Conservation (phyloP, 768 basidiomycete species). For the Zangia roseola region DNA sequence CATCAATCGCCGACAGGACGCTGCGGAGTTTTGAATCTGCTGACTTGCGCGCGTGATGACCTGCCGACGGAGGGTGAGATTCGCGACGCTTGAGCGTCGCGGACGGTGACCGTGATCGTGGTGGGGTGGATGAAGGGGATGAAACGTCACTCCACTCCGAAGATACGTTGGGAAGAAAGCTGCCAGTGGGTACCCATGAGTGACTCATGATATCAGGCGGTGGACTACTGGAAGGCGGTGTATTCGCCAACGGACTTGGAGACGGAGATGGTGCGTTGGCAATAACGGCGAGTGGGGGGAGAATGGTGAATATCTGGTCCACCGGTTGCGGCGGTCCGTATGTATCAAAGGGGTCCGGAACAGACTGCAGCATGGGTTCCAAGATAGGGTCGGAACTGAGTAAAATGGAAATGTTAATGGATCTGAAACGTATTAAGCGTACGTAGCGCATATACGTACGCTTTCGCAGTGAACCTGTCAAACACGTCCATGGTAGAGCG, state of each 20-base stretch:
- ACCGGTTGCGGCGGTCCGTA: constrained; percentile 87
- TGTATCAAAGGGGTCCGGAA: constrained; percentile 91
- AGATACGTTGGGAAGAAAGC: constrained; percentile 48
- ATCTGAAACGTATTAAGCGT: constrained; percentile 4
- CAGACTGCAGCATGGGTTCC: constrained; percentile 85
- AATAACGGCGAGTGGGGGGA: constrained; percentile 79
- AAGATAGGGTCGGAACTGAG: constrained; percentile 81
- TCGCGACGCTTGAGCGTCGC: constrained; percentile 44
- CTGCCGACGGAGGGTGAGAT: constrained; percentile 45
- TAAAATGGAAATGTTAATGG: constrained; percentile 13
- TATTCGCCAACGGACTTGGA: constrained; percentile 56
- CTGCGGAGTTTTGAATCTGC: constrained; percentile 68
- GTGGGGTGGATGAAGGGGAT: constrained; percentile 39
- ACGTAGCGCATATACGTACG: constrained; percentile 48
- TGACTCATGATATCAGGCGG: constrained; percentile 34
- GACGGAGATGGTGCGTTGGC: constrained; percentile 62
- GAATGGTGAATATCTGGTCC: constrained; percentile 90
- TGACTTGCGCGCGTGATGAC: constrained; percentile 48
- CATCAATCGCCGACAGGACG: constrained; percentile 72
- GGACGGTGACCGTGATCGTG: constrained; percentile 54
- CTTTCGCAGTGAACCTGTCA: constrained; percentile 81
- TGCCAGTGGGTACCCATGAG: constrained; percentile 52
- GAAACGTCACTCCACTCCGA: constrained; percentile 55
- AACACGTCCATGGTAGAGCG: constrained; percentile 92
- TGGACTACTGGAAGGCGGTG: constrained; percentile 36